Base-by-base conservation (phyloP, 2,329 filamentous ascomycete species). In the Sclerotinia glacialis region DNA sequence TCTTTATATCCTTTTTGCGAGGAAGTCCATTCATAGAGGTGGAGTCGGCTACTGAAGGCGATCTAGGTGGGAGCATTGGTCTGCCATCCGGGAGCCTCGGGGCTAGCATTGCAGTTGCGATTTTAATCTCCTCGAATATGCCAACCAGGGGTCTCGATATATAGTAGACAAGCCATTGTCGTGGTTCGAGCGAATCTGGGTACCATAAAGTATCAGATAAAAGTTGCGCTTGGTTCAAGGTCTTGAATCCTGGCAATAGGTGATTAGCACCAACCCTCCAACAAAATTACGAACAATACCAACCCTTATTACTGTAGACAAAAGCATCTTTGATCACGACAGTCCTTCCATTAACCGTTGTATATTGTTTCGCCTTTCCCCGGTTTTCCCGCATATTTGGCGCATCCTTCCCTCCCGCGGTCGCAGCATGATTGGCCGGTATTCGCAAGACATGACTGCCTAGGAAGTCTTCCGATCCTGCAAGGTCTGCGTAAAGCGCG, bases 111-210 rank as follows among this genome's bases (percentile, higher is more conserved):
- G 93, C 92, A 3, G 89, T 88, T 5, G 84, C 78, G 60, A 94
- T 88, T 70, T 87, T 89, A 62, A 87, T 83, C 61, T 92, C 85
- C 74, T 97, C 93, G 82, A 89, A 93, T 0, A 85, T 84, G 31
- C 95, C 95, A 26, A 97, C 85, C 62, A 99, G 81, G 2, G 95
- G 95, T 62, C 87, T 89, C 34, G 94, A 95, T 70, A 99, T 96
- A 78, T 93, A 97, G 83, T 98, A 98, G 68, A 99, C 85, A 53
- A 99, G 86, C 93, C 95, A 99, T 83, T 93, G 92, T 72, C 93
- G 89, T 18, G 92, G 89, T 73, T 98, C 94, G 73, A 91, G 85
- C n/a, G 86, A 88, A 74, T 97, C 92, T 59, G 92, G 89, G 75
- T 96, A 96, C 85, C 92, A 98, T 49, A 97, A 85, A 47, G 85